Conservation (phyloP, 148 eudicot genomes). For the Heliamphora exappendiculata region DNA sequence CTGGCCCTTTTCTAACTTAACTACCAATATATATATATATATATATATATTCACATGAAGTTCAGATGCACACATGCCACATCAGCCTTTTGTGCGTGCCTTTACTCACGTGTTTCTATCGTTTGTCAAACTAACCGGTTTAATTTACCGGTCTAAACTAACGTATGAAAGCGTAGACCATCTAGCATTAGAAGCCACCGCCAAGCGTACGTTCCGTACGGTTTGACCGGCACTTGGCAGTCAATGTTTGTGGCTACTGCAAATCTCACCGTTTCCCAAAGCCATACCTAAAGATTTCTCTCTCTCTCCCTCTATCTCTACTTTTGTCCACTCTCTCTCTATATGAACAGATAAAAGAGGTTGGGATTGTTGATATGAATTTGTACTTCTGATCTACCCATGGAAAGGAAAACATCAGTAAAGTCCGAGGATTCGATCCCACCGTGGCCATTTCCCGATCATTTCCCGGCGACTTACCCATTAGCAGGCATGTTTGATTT, state of each 20-base stretch:
- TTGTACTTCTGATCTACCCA: not conserved
- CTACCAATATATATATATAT: no score
- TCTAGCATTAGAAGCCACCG: constrained; percentile 24
- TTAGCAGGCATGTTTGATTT: constrained; percentile 1
- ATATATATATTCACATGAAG: no score
- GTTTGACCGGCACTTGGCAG: constrained; percentile 26
- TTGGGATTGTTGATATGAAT: no score
- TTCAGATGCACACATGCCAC: no score
- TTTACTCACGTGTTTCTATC: not conserved
- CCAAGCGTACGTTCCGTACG: constrained; percentile 13
- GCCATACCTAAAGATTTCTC: not conserved
- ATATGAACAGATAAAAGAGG: not conserved
- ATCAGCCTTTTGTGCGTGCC: not conserved
- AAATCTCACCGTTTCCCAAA: no score
- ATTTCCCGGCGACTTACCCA: not conserved
- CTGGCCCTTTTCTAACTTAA: no score
- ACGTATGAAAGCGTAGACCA: constrained; percentile 7
- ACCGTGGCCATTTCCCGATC: constrained; percentile 10
- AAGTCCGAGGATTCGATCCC: constrained; percentile 17
- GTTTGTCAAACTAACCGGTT: constrained; percentile 11
- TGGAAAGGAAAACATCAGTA: constrained; percentile 3
- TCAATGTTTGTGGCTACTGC: constrained; percentile 12
- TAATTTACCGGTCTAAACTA: constrained; percentile 31
- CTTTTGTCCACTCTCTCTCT: constrained; percentile 3
- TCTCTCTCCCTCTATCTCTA: not conserved